Evolutionary conservation across 2,329 filamentous ascomycete genomes (phyloP).

Genomic region (Fusarium nanum): DNA sequence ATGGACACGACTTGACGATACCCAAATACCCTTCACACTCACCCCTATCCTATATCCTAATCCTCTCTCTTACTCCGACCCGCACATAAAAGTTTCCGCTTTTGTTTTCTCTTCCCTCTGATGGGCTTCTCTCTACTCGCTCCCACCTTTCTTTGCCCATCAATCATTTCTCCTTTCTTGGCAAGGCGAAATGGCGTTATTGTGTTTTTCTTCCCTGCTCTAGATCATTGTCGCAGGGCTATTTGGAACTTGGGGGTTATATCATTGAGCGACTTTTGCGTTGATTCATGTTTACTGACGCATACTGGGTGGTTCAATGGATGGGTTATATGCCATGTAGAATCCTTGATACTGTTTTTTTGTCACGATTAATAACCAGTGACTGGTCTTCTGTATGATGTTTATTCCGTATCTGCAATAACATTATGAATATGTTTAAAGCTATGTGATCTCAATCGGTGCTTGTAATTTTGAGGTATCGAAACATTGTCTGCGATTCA

Average conservation of each 20-base stretch:
- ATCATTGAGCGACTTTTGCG: constrained; percentile 23
- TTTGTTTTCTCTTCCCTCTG: constrained; percentile 12
- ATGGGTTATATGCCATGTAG: constrained; percentile 23
- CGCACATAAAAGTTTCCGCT: constrained; percentile 23
- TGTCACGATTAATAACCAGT: constrained; percentile 26
- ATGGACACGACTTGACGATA: constrained; percentile 42
- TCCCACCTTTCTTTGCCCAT: constrained; percentile 14
- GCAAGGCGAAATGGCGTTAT: constrained; percentile 44
- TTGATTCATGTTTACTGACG: constrained; percentile 10
- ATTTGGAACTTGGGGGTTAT: constrained; percentile 13
- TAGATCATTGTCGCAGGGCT: constrained; percentile 7
- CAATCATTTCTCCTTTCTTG: constrained; percentile 31
- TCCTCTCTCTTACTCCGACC: constrained; percentile 12
- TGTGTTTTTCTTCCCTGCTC: constrained; percentile 9
- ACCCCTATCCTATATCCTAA: neutral
- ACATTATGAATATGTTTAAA: constrained; percentile 18
- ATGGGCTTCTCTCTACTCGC: constrained; percentile 15
- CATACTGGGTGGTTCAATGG: constrained; percentile 9
- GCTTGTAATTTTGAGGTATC: neutral
- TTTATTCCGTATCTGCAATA: constrained; percentile 19
- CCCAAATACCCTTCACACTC: constrained; percentile 19
- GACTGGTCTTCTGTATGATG: constrained; percentile 12
- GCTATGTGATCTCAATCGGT: neutral
- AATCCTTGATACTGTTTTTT: constrained; percentile 13
- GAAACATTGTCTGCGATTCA: neutral